These are phyloP conservation scores for Colletotrichum salicis DNA, from an alignment of 2,329 filamentous ascomycete genomes.

Conservation along the genomic window DNA sequence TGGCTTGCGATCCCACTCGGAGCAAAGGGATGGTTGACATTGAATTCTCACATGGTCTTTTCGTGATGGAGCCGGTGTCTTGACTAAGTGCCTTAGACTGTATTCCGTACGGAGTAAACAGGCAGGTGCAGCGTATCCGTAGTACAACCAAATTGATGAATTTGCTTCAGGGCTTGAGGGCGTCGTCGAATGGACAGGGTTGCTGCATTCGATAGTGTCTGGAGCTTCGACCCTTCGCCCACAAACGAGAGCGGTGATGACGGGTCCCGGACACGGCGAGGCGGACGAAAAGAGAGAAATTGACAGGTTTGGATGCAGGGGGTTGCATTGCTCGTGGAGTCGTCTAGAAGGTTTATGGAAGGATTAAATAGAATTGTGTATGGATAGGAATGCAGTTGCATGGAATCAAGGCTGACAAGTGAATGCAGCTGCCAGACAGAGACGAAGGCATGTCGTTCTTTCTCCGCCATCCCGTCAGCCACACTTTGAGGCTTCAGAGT, in stretches of 20 bases:
- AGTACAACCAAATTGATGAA: background rate
- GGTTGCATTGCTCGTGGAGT: constrained; percentile 16
- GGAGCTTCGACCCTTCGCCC: constrained; percentile 6
- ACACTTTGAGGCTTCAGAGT: background rate
- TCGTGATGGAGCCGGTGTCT: too few relatives aligned
- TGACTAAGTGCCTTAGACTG: too few relatives aligned
- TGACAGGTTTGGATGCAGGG: constrained; percentile 12
- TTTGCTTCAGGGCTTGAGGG: background rate
- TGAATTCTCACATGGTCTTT: background rate
- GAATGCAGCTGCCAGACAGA: constrained; percentile 25
- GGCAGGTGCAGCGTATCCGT: background rate
- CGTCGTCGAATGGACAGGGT: constrained; percentile 10
- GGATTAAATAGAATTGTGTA: constrained; percentile 7
- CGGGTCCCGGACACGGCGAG: constrained; percentile 16
- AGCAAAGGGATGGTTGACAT: constrained; percentile 9
- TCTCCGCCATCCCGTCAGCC: constrained; percentile 8
- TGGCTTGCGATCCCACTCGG: constrained; percentile 3
- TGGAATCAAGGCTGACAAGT: constrained; percentile 20
- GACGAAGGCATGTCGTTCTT: background rate
- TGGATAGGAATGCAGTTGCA: background rate
- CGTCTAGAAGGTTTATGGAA: constrained; percentile 25
- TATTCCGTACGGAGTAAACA: too few relatives aligned
- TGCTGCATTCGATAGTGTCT: constrained; percentile 15
- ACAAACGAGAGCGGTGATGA: constrained; percentile 12
- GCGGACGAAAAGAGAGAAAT: constrained; percentile 3